Percentiles rank a stretch among this genome's conserved stretches.
Conservation (phyloP, 768 basidiomycete species). For the Cystobasidium tubakii region DNA sequence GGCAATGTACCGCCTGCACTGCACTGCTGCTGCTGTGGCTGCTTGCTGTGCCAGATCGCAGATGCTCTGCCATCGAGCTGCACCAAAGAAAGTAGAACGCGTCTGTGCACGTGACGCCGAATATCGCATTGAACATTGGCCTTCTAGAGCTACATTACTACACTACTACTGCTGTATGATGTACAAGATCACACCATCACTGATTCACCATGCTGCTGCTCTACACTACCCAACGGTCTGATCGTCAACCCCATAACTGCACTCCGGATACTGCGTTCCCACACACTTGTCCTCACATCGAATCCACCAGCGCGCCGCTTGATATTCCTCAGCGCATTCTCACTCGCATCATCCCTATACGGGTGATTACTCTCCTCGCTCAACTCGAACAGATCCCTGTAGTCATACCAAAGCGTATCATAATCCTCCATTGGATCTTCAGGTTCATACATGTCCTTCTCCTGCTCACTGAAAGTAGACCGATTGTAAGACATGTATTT, state of each 20-base stretch:
- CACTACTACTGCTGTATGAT: background rate
- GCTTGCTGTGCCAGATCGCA: too few relatives aligned
- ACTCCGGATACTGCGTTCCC: slow-evolving; percentile 34
- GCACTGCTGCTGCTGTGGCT: too few relatives aligned
- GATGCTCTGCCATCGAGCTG: too few relatives aligned
- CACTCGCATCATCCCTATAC: background rate
- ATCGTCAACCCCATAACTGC: slow-evolving; percentile 34
- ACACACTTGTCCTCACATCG: slow-evolving; percentile 24
- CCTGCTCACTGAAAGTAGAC: slow-evolving; percentile 16
- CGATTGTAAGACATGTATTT: slow-evolving; percentile 16
- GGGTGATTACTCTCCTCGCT: background rate
- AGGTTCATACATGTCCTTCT: slow-evolving; percentile 16
- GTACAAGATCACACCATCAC: slow-evolving; percentile 3
- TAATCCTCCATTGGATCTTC: slow-evolving; percentile 31
- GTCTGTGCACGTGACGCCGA: too few relatives aligned
- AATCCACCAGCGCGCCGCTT: slow-evolving; percentile 27
- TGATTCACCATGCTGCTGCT: background rate
- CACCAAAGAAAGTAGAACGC: too few relatives aligned
- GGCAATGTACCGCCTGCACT: too few relatives aligned
- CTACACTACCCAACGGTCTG: background rate
- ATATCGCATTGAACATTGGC: too few relatives aligned
- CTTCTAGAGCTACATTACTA: background rate
- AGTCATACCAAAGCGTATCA: slow-evolving; percentile 33
- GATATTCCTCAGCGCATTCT: slow-evolving; percentile 9
- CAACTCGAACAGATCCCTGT: slow-evolving; percentile 28